Evolutionary conservation across 106 monocot species (phyloP).

Genomic region (Iris macrosiphon): DNA sequence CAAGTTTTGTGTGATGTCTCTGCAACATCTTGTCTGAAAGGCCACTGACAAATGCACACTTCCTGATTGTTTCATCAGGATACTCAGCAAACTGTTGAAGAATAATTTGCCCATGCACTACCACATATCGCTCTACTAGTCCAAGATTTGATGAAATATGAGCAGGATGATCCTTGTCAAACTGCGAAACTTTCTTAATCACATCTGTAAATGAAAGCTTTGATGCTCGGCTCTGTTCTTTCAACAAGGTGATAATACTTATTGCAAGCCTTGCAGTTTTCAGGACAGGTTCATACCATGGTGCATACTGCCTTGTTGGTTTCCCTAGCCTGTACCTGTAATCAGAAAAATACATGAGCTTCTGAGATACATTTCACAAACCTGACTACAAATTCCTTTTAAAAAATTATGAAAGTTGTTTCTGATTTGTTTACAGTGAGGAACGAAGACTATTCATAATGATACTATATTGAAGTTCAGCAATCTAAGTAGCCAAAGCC

Average conservation of each 20-base stretch:
- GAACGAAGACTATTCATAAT: too few species aligned
- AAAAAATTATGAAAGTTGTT: too few species aligned
- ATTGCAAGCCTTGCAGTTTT: constrained; percentile 89
- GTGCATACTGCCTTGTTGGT: constrained; percentile 75
- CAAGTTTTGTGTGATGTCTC: constrained; percentile 76
- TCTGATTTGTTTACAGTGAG: too few species aligned
- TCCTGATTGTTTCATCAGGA: constrained; percentile 73
- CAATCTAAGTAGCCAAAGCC: too few species aligned
- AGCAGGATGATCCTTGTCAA: constrained; percentile 56
- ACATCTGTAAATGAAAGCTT: constrained; percentile 92
- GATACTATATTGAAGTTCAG: too few species aligned
- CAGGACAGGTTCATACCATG: constrained; percentile 89
- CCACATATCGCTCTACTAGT: constrained; percentile 76
- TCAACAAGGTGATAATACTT: constrained; percentile 75
- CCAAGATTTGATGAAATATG: constrained; percentile 74
- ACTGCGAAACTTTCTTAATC: constrained; percentile 72
- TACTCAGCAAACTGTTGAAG: constrained; percentile 94
- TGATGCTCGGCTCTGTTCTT: constrained; percentile 87
- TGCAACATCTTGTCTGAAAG: constrained; percentile 72
- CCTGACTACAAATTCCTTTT: too few species aligned
- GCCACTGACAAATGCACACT: constrained; percentile 78
- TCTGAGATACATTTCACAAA: too few species aligned
- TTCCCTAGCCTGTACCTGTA: constrained; percentile 92
- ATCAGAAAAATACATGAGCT: constrained; percentile 6
- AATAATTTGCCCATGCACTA: constrained; percentile 97